These are phyloP conservation scores for Dictyostelium intermedium DNA, from an alignment of 78 protist species.

Conservation along the genomic window DNA sequence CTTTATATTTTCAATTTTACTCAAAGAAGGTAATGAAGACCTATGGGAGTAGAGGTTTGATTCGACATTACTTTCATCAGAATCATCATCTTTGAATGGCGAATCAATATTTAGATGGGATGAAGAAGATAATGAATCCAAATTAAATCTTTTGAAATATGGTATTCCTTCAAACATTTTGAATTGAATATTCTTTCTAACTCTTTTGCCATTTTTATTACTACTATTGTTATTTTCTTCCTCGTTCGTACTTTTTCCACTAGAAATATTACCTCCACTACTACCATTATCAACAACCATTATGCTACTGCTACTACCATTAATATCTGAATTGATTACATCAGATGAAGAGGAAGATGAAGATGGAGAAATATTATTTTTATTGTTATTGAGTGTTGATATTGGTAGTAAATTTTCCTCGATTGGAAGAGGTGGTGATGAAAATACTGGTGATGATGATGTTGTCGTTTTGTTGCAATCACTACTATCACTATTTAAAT, in stretches of 20 bases:
- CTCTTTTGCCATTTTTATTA: background rate
- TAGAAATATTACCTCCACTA: background rate
- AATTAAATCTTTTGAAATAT: slow-evolving; percentile 19
- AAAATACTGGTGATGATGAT: background rate
- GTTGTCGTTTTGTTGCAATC: background rate
- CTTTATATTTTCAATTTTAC: slow-evolving; percentile 4
- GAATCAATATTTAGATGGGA: background rate
- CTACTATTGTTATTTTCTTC: background rate
- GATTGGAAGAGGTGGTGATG: background rate
- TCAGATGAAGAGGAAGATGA: background rate
- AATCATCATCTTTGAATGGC: background rate
- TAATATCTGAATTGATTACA: background rate
- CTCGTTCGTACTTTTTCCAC: background rate
- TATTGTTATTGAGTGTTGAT: background rate
- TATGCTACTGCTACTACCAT: background rate
- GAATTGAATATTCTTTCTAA: background rate
- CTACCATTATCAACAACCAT: background rate
- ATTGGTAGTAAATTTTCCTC: background rate
- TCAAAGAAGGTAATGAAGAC: slow-evolving; percentile 18
- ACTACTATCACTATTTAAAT: background rate
- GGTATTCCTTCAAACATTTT: slow-evolving; percentile 45
- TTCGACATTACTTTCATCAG: background rate
- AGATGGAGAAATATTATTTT: background rate
- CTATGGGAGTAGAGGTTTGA: background rate
- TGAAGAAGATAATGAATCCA: background rate